These are phyloP conservation scores for Lunasporangiospora selenospora DNA, from an alignment of 192 early-diverging fungal genomes.

Conservation along the genomic window DNA sequence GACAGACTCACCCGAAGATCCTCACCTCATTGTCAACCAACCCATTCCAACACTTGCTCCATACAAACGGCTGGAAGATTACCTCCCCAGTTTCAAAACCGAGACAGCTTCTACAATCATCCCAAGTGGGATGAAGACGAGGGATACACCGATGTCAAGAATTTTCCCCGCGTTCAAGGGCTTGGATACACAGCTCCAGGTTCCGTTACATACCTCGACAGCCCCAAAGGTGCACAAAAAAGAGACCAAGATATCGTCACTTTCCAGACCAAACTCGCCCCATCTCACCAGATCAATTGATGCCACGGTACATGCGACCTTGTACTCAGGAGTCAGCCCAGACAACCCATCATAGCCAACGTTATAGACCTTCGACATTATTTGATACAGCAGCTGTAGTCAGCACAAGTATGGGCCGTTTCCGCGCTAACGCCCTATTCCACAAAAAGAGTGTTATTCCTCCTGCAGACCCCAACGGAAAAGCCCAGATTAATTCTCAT, in stretches of 20 bases:
- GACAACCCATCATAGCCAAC: slow-evolving; percentile 1
- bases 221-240: too few species aligned
- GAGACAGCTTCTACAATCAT: too few species aligned
- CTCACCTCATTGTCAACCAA: too few species aligned
- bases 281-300: slow-evolving; percentile 7
- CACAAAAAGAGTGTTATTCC: not conserved
- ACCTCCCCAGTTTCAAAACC: too few species aligned
- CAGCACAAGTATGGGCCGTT: not conserved
- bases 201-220: too few species aligned
- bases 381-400: not conserved
- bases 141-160: too few species aligned
- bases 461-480: slow-evolving; percentile 4
- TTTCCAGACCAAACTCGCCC: not conserved
- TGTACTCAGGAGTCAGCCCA: not conserved
- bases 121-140: too few species aligned
- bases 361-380: slow-evolving; percentile 9
- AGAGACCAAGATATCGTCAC: slow-evolving; percentile 3
- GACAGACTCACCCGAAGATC: too few species aligned
- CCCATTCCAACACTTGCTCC: too few species aligned
- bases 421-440: not conserved
- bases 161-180: too few species aligned
- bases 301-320: slow-evolving; percentile 1
- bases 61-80: too few species aligned
- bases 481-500: not conserved
- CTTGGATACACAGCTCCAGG: too few species aligned